Base-by-base conservation (phyloP, 2,329 filamentous ascomycete species). In the Bisporella sp. region DNA sequence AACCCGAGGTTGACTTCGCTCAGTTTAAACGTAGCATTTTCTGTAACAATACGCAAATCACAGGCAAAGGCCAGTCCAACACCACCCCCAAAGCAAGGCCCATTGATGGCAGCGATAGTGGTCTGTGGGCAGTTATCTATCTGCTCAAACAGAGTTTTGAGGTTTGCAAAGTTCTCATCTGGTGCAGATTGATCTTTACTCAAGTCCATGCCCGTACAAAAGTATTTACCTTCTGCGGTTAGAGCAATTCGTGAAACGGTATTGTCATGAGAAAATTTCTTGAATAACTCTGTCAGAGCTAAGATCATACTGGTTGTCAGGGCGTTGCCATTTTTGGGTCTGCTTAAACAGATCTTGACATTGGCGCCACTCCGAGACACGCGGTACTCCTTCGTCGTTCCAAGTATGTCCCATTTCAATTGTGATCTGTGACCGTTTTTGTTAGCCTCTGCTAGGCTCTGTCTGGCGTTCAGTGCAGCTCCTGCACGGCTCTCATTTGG, bases 401-500 rank as follows among this genome's bases (percentile, higher is more conserved):
- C 35, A 2, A 48, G 6, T 8, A 41, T 13, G 7, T 31, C 31
- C 49, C 51, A 53, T 9, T 6, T 45, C 31, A 8, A 29, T 6
- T 33, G 30, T 30, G 48, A 45, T 31, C 13, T 5, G n/a, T 42
- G 6, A 3, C 9, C 40, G 9, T 12, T 42, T 4, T 2, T 42
- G 8, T 12, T 13, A 12, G 7, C n/a, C 8, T 12, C 8, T 42
- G 13, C 4, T 29, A 5, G 21, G 3, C 4, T 7, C 31, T 39
- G 35, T 21, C 13, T 57, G 31, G 61, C 54, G 31, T 68, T 46
- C 13, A 42, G 8, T 11, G 73, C 75, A 41, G 66, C 68, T 2
- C 75, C 75, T 30, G 72, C 73, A 37, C 73, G 70, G 50, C 71
- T 74, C 31, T 71, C 70, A 55, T 78, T 75, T 30, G 66, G 63